phyloP scores from a whole-genome alignment of 73 alveolate genomes.

The Paramecium sonneborni region DNA sequence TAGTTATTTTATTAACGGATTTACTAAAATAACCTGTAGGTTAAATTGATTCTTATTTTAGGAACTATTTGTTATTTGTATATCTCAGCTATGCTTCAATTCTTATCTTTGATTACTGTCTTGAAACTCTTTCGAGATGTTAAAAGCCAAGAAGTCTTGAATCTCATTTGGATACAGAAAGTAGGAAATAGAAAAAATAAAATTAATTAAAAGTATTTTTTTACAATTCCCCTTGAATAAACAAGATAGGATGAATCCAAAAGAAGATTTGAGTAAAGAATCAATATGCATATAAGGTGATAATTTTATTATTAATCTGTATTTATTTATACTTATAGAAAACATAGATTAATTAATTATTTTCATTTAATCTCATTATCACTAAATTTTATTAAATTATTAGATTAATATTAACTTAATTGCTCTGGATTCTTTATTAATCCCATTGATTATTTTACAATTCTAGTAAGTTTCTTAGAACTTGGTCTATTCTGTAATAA shows the following conservation, averaged over 20 bases:
- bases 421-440: background rate
- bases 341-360: background rate
- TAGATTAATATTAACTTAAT: background rate
- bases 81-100: slow-evolving; percentile 12
- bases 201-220: background rate
- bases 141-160: background rate
- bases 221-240: background rate
- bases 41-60: background rate
- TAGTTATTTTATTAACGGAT: background rate
- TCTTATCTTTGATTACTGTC: slow-evolving; percentile 3
- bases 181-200: slow-evolving; percentile 9
- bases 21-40: background rate
- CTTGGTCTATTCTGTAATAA: background rate
- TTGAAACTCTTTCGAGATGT: slow-evolving; percentile 45
- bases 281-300: slow-evolving; percentile 16
- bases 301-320: background rate
- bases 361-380: background rate
- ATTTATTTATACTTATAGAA: background rate
- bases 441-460: background rate
- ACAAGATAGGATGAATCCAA: background rate
- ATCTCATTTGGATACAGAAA: slow-evolving; percentile 40
- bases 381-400: background rate
- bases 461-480: background rate
- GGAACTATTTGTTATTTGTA: slow-evolving; percentile 38
- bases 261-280: slow-evolving; percentile 38